Base-by-base conservation (phyloP, 169 alveolate species). In the Cryptosporidium ryanae region DNA sequence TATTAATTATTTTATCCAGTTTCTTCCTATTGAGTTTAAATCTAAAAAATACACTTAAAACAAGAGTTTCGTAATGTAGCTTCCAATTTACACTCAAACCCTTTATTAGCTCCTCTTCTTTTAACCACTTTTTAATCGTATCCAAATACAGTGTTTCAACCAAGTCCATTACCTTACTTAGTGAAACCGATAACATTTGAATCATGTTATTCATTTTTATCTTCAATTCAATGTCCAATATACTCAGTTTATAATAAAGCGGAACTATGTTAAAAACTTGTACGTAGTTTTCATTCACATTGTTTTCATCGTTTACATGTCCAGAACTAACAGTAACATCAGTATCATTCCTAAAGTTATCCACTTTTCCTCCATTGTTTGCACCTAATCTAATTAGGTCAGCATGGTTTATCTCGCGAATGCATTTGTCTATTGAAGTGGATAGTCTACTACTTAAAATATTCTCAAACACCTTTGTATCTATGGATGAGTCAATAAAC, bases 81-180 rank as follows among this genome's bases (percentile, higher is more conserved):
- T 48, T 59, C 87, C 87, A 76, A 29, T 49, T 29, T 4, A 76
- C 23, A 10, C 25, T 55, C 12, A 76, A 38, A 44, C 38, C 71
- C 0, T 31, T 29, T 15, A 76, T 76, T 0, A 59, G 25, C 10
- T 55, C 44, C 29, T 55, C 68, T 43, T 76, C 71, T 59, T 63
- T 76, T 25, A 76, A 29, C 25, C 49, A 21, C 10, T 46, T 55
- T 10, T 44, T 32, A n/a, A 23, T 59, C 1, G 87, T 57, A 21
- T 38, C 68, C 38, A 38, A 15, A 18, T 59, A 55, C 15, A 76
- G 17, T 21, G 68, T 23, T 23, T 67, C 63, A 12, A 76, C 44
- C 8, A 76, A 57, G 23, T 76, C 87, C 87, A 76, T 76, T 0
- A 76, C 87, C 46, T 61, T 76, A 21, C 76, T 76, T 21, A 76